These are phyloP conservation scores for Citrus reticulata DNA, from an alignment of 345 rosid species.

Conservation along the genomic window DNA sequence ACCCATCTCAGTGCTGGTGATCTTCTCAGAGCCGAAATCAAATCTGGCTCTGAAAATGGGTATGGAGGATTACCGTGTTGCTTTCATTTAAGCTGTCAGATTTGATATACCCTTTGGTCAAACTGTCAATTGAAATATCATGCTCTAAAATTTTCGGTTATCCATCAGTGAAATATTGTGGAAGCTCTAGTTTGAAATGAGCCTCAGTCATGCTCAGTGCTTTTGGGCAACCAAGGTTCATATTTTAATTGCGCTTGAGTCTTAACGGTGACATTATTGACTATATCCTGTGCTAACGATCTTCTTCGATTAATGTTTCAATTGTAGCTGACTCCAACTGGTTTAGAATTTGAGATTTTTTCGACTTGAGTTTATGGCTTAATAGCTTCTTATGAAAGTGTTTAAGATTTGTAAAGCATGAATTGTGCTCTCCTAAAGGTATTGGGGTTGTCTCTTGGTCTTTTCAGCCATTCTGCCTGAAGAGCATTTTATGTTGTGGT, in stretches of 20 bases:
- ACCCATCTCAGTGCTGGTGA: constrained; percentile 89
- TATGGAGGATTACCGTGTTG: constrained; percentile 9
- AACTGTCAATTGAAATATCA: neutral
- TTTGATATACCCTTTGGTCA: neutral
- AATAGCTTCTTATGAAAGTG: neutral
- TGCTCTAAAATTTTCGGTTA: neutral
- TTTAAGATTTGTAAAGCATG: neutral
- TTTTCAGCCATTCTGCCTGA: neutral
- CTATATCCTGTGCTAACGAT: neutral
- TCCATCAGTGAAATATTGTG: neutral
- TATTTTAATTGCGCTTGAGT: neutral
- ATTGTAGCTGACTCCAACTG: neutral
- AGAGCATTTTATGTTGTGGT: neutral
- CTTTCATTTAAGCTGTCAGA: neutral
- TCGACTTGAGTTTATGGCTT: neutral
- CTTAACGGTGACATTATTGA: neutral
- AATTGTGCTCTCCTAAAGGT: neutral
- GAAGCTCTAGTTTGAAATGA: neutral
- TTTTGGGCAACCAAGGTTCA: neutral
- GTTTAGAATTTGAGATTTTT: neutral
- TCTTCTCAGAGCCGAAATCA: constrained; percentile 70
- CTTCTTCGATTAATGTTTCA: neutral
- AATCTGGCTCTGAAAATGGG: constrained; percentile 83
- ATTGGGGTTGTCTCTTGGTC: neutral
- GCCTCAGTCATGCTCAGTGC: neutral